Evolutionary conservation across 179 eudicot genomes (phyloP), one percentile per base, ranked within the genome.

Genomic region (Camellia oleifera): DNA sequence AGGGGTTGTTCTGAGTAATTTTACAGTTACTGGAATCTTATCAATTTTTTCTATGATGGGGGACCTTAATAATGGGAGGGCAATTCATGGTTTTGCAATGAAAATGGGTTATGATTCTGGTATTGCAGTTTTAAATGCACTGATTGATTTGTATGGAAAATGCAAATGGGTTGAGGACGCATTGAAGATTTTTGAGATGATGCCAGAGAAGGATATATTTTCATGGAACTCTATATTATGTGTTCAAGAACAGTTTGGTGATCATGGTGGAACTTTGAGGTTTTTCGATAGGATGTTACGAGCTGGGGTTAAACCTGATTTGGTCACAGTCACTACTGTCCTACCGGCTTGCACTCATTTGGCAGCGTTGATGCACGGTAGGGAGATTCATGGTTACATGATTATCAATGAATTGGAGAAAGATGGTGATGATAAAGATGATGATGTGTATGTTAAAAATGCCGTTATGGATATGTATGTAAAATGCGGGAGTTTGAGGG

Each of bases 121-220:
- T 8, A 26, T 83, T 57, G 87, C 84, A 0, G 89, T 89, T 73
- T 74, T 63, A 60, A 89, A 89, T 80, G 85, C 89, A 0, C 80
- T 89, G 72, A 82, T 89, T 65, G 90, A 89, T 76, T 82, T 85
- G 87, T 89, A 89, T 81, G 92, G 92, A 18, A 83, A 82, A 83
- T 82, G 87, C 73, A 81, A 76, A 76, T 81, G 80, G 18, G 26
- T 81, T 14, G 13, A 12, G 13, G 81, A 79, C 65, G 88, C 92
- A 1, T n/a, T 75, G 56, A 18, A 44, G 64, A 75, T 88, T 65
- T 88, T 88, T 56, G 80, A 84, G 17, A 72, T 14, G 53, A 84
- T 86, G 75, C 72, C 64, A 61, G 83, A 73, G 53, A 81, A 74
- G 86, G 89, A 88, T 77, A 82, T 84, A 54, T 84, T 84, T 68